Base-by-base conservation (phyloP, 2,329 filamentous ascomycete genomes). In the Colletotrichum trifolii region DNA sequence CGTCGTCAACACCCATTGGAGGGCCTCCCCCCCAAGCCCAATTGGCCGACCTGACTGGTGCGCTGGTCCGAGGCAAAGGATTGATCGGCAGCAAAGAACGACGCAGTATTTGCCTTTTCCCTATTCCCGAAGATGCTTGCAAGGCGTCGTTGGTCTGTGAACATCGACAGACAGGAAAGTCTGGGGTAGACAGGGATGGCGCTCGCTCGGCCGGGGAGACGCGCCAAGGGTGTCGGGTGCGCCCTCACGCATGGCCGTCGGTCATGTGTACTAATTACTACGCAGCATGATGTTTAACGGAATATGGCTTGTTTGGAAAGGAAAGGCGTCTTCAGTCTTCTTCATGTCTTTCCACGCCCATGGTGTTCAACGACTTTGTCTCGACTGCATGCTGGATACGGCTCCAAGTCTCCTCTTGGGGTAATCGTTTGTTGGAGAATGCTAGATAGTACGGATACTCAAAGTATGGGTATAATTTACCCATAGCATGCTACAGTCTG, bases 181-280 rank as follows among this genome's bases (percentile, higher is more conserved):
- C 65, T 50, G 65, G 65, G 65, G 65, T 65, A 67, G 42, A 67
- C 65, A 67, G 55, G 65, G 65, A 53, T 60, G 34, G 6, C 17
- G 47, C 50, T 55, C 45, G 17, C 13, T 50, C 35, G 25, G 25
- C 25, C 25, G 25, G 47, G 60, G 54, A 25, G 35, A 33, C 39
- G 25, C 13, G 43, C 58, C 45, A 66, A 58, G 66, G 53, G 66
- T 67, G 66, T 67, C 63, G 63, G 63, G 65, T 67, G 66, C 46
- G 25, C 45, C 46, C 47, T 49, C 46, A 39, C 39, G 48, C 57
- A 46, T 52, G 49, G 42, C 59, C 45, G 49, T 54, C 47, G 53
- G 53, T 36, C 47, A 58, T 53, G 25, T 25, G 25, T 25, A 25
- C 25, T 17, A 17, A 17, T 17, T 17, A 17, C 17, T 17, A 17